Conservation (phyloP, 306 rosid genomes). For the Abrus precatorius region DNA sequence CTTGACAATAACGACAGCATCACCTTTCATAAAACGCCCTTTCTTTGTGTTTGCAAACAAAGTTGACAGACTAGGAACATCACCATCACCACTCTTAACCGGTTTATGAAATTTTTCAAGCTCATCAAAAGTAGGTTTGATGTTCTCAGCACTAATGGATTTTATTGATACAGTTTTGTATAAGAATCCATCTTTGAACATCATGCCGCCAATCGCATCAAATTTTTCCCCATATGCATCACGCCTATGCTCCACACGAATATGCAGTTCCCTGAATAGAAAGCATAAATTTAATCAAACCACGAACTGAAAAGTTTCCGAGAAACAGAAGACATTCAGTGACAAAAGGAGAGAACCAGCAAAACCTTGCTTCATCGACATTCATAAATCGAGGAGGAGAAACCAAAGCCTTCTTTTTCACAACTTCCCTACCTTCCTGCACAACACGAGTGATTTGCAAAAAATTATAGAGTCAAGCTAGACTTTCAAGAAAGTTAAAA, state of each 20-base stretch:
- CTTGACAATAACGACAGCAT: slow-evolving; percentile 86
- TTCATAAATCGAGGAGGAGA: slow-evolving; percentile 99
- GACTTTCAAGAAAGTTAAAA: background rate
- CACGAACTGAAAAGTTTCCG: slow-evolving; percentile 39
- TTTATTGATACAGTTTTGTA: slow-evolving; percentile 89
- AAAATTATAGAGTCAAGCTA: slow-evolving; percentile 2
- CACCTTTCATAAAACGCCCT: slow-evolving; percentile 99
- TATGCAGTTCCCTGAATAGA: slow-evolving; percentile 85
- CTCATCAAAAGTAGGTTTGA: slow-evolving; percentile 93
- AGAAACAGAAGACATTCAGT: slow-evolving; percentile 29
- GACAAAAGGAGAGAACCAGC: slow-evolving; percentile 30
- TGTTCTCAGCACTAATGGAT: slow-evolving; percentile 81
- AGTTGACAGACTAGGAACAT: slow-evolving; percentile 86
- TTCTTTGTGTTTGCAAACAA: slow-evolving; percentile 92
- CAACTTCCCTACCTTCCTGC: slow-evolving; percentile 98
- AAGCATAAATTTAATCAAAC: slow-evolving; percentile 40
- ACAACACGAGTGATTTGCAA: slow-evolving; percentile 41
- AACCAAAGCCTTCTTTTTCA: slow-evolving; percentile 91
- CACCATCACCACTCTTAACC: slow-evolving; percentile 90
- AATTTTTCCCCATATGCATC: slow-evolving; percentile 93
- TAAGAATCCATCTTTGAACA: slow-evolving; percentile 95
- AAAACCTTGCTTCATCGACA: slow-evolving; percentile 92
- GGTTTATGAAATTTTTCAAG: slow-evolving; percentile 92
- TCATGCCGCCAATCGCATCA: slow-evolving; percentile 90
- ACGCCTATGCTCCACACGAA: slow-evolving; percentile 89